Conservation (phyloP, 441 rosid genomes). For the Manihot esculenta region DNA sequence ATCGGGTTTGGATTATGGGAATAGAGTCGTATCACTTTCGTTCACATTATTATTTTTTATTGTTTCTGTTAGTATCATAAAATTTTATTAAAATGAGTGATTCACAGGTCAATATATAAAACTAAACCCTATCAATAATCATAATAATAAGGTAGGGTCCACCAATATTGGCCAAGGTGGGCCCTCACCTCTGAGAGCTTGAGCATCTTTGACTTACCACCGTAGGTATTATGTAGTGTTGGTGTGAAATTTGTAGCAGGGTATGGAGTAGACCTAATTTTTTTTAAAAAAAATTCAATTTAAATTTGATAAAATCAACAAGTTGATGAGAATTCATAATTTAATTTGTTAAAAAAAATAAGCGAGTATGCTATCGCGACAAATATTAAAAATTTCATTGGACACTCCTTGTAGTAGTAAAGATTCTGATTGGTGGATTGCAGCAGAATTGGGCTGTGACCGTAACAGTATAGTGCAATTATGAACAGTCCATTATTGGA, state of each 20-base stretch:
- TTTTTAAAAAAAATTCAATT: too few relatives aligned
- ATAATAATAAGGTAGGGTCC: not conserved
- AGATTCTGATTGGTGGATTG: not conserved
- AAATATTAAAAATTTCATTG: too few relatives aligned
- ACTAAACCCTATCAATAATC: not conserved
- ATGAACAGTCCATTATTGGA: slow-evolving; percentile 2
- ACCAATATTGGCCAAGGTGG: not conserved
- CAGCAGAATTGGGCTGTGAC: not conserved
- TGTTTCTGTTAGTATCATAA: not conserved
- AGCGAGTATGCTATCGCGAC: too few relatives aligned
- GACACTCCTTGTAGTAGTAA: not conserved
- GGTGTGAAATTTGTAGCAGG: not conserved
- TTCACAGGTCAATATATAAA: too few relatives aligned
- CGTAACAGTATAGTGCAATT: not conserved
- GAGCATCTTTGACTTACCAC: slow-evolving; percentile 11
- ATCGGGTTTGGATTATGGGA: slow-evolving; percentile 9
- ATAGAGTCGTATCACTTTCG: not conserved
- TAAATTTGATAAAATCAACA: too few relatives aligned
- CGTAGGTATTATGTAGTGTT: slow-evolving; percentile 8
- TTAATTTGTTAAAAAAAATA: too few relatives aligned
- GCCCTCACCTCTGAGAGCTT: not conserved
- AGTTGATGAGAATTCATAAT: too few relatives aligned
- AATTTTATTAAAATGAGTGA: not conserved
- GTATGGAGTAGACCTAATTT: too few relatives aligned
- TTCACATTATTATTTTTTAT: not conserved